These are phyloP conservation scores for Silene noctiflora DNA, from an alignment of 179 eudicot species.

Conservation along the genomic window DNA sequence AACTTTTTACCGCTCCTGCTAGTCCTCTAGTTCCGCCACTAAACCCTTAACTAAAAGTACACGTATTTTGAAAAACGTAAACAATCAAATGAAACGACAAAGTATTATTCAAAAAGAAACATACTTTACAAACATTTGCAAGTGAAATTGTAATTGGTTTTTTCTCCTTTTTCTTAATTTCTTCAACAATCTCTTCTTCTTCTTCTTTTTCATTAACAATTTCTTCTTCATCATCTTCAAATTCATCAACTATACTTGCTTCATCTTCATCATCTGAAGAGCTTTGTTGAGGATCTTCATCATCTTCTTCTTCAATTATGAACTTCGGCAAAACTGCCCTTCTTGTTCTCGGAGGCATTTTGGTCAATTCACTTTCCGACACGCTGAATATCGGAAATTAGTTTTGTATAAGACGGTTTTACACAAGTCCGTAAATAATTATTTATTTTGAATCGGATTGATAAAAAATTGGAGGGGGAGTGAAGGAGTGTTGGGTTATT, in stretches of 20 bases:
- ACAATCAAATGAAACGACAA: neutral
- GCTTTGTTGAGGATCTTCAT: conserved; percentile 51
- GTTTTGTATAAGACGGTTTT: too few species aligned
- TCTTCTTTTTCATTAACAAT: conserved; percentile 32
- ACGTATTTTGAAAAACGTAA: too few species aligned
- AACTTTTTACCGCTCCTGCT: too few species aligned
- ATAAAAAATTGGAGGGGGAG: neutral
- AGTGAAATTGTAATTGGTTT: conserved; percentile 68
- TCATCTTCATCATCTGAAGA: conserved; percentile 46
- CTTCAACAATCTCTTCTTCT: conserved; percentile 26
- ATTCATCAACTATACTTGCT: neutral
- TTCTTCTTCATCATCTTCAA: conserved; percentile 4
- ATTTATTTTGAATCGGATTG: too few species aligned
- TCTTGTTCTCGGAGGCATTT: conserved; percentile 63
- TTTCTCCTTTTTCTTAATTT: conserved; percentile 34
- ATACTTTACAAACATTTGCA: conserved; percentile 66
- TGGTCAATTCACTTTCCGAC: conserved; percentile 7
- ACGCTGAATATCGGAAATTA: neutral
- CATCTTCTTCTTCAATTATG: conserved; percentile 59
- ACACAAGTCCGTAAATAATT: too few species aligned
- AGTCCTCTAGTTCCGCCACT: too few species aligned
- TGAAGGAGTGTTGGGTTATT: neutral
- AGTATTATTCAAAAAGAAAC: neutral
- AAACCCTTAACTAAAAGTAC: too few species aligned
- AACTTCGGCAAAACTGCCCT: conserved; percentile 47